phyloP scores from a whole-genome alignment of 225 moss, liverwort and hornwort genomes.

The Takakia lepidozioides region DNA sequence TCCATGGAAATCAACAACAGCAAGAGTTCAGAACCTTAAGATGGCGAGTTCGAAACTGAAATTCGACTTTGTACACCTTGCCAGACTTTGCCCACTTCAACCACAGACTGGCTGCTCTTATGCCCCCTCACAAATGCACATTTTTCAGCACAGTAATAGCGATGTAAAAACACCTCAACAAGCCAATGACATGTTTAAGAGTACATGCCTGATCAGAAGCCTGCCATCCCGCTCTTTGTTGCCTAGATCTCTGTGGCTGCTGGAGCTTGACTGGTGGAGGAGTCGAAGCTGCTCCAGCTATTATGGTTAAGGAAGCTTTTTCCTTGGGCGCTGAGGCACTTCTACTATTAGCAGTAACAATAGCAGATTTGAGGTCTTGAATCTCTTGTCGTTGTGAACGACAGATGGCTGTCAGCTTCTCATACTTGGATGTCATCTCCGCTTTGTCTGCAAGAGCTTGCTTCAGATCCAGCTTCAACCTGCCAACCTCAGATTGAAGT shows the following conservation, averaged over 20 bases:
- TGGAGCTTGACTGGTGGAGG: conserved; percentile 8
- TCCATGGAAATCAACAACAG: too few species aligned
- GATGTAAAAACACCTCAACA: too few species aligned
- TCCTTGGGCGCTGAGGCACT: conserved; percentile 9
- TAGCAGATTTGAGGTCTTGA: conserved; percentile 59
- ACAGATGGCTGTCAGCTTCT: conserved; percentile 71
- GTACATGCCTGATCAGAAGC: conserved; percentile 75
- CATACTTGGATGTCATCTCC: conserved; percentile 53
- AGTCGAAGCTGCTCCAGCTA: not conserved
- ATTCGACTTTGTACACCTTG: too few species aligned
- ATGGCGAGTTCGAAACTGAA: too few species aligned
- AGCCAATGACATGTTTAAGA: too few species aligned
- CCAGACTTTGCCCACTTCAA: too few species aligned
- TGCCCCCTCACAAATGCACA: too few species aligned
- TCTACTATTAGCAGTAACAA: conserved; percentile 18
- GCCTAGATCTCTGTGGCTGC: conserved; percentile 39
- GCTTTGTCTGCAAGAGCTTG: conserved; percentile 65
- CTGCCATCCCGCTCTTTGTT: conserved; percentile 34
- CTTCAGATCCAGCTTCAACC: conserved; percentile 53
- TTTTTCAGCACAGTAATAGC: too few species aligned
- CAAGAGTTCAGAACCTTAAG: too few species aligned
- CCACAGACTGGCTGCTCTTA: too few species aligned
- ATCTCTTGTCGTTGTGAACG: conserved; percentile 92
- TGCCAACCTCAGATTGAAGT: conserved; percentile 60
- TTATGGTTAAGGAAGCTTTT: conserved; percentile 5